phyloP scores from a whole-genome alignment of 2,329 filamentous ascomycete genomes.

The Aspergillus caelatus region DNA sequence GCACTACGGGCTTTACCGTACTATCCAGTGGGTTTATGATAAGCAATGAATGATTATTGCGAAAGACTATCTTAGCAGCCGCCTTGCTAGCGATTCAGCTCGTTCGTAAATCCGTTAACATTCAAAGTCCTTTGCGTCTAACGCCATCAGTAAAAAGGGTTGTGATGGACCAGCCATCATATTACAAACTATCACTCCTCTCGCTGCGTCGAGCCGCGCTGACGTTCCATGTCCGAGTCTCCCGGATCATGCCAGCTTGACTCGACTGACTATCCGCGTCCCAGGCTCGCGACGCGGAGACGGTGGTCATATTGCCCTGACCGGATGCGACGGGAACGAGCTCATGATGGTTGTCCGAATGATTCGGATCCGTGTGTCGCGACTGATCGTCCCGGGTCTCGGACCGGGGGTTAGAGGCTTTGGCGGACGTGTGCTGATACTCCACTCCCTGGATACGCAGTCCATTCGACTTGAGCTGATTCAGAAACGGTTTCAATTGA shows the following conservation, averaged over 20 bases:
- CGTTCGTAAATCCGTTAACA: not conserved
- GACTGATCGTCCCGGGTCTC: not conserved
- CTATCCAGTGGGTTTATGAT: not conserved
- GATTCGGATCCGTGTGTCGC: not conserved
- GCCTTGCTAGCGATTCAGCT: not conserved
- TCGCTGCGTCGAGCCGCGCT: slow-evolving; percentile 12
- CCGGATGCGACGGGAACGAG: slow-evolving; percentile 8
- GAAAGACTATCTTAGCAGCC: not conserved
- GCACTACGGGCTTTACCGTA: not conserved
- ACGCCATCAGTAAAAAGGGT: not conserved
- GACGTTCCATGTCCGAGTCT: slow-evolving; percentile 18
- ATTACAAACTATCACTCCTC: slow-evolving; percentile 5
- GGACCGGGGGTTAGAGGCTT: slow-evolving; percentile 1
- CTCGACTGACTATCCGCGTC: slow-evolving; percentile 24
- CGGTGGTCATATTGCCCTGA: slow-evolving; percentile 13
- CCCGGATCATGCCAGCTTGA: slow-evolving; percentile 21
- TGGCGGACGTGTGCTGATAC: slow-evolving; percentile 5
- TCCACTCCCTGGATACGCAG: slow-evolving; percentile 20
- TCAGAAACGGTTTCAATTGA: slow-evolving; percentile 26
- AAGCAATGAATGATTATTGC: not conserved
- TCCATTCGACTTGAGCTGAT: slow-evolving; percentile 24
- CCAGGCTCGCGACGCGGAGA: slow-evolving; percentile 17
- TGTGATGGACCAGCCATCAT: not conserved
- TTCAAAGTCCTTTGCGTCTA: not conserved
- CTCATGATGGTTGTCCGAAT: not conserved